A percentile compares a stretch with the other conserved stretches of the same genome.
These are phyloP conservation scores for Drechmeria coniospora DNA, from an alignment of 2,329 filamentous ascomycete genomes.

Conservation along the genomic window DNA sequence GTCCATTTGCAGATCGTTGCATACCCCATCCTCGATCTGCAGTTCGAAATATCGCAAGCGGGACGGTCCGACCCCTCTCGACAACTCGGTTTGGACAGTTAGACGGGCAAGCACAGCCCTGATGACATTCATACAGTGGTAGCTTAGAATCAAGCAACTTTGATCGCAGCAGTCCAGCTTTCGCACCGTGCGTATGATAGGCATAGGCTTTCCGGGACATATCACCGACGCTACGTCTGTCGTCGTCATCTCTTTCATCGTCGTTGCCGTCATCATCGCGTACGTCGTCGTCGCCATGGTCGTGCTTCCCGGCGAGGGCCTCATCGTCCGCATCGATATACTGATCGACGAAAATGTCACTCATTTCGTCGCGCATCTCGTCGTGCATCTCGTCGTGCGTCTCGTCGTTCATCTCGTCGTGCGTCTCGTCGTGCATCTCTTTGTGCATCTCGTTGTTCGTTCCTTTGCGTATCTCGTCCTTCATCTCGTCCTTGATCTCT, in stretches of 20 bases:
- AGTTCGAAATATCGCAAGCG: slow-evolving; percentile 66
- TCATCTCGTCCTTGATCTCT: too few species aligned
- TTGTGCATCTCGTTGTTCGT: too few species aligned
- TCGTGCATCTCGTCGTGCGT: too few species aligned
- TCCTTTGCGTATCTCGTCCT: too few species aligned
- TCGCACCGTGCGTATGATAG: slow-evolving; percentile 42
- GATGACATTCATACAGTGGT: slow-evolving; percentile 70
- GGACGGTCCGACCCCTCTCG: slow-evolving; percentile 53
- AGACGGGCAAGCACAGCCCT: slow-evolving; percentile 47
- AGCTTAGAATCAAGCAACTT: slow-evolving; percentile 36
- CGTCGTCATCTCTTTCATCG: slow-evolving; percentile 22
- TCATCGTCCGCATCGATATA: too few species aligned
- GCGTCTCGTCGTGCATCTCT: too few species aligned
- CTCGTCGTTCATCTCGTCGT: too few species aligned
- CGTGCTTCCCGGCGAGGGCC: too few species aligned
- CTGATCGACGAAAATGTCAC: too few species aligned
- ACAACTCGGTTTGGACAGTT: slow-evolving; percentile 63
- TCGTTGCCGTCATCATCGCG: slow-evolving; percentile 3
- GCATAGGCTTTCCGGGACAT: slow-evolving; percentile 34
- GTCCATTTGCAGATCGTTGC: too few species aligned
- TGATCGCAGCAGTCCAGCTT: slow-evolving; percentile 35
- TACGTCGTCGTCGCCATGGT: slow-evolving; percentile 20
- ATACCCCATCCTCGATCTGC: slow-evolving; percentile 58
- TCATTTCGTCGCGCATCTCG: too few species aligned
- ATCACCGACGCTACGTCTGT: slow-evolving; percentile 6